These are phyloP conservation scores for Magnolia kwangsiensis DNA, from an alignment of 164 flowering plant genomes.

Conservation along the genomic window DNA sequence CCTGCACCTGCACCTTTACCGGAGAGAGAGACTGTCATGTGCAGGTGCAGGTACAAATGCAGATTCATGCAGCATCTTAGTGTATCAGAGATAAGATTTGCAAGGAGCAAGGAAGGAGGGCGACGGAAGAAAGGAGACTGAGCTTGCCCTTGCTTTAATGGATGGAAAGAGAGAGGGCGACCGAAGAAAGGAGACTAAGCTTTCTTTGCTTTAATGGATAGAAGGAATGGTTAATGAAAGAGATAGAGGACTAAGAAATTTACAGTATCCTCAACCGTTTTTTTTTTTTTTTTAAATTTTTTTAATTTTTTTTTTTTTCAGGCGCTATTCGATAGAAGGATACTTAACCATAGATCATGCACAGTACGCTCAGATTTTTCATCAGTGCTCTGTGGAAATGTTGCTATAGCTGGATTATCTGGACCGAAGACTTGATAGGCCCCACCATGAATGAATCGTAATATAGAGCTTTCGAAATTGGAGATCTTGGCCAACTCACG, in stretches of 20 bases:
- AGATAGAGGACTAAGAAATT: not conserved
- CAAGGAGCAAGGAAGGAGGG: not conserved
- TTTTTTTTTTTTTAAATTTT: too few species aligned
- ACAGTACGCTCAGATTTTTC: not conserved
- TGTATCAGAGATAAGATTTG: not conserved
- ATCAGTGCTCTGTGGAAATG: not conserved
- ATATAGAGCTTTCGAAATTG: too few species aligned
- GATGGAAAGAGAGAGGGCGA: not conserved
- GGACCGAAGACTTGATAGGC: not conserved
- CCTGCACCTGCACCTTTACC: slow-evolving; percentile 12
- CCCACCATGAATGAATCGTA: not conserved
- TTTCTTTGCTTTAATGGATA: not conserved
- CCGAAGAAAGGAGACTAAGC: not conserved
- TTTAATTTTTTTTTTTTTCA: too few species aligned
- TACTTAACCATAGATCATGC: too few species aligned
- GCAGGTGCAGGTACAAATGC: slow-evolving; percentile 46
- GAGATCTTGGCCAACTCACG: too few species aligned
- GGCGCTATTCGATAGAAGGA: too few species aligned
- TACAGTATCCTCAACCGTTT: not conserved
- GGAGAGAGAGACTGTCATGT: not conserved
- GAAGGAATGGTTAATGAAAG: not conserved
- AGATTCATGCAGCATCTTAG: slow-evolving; percentile 18
- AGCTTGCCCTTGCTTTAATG: not conserved
- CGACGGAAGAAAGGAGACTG: not conserved
- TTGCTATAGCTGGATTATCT: not conserved